Evolutionary conservation across 2,329 filamentous ascomycete species (phyloP), one percentile per base, ranked within the genome.

Genomic region (Epichloe brachyelytri): DNA sequence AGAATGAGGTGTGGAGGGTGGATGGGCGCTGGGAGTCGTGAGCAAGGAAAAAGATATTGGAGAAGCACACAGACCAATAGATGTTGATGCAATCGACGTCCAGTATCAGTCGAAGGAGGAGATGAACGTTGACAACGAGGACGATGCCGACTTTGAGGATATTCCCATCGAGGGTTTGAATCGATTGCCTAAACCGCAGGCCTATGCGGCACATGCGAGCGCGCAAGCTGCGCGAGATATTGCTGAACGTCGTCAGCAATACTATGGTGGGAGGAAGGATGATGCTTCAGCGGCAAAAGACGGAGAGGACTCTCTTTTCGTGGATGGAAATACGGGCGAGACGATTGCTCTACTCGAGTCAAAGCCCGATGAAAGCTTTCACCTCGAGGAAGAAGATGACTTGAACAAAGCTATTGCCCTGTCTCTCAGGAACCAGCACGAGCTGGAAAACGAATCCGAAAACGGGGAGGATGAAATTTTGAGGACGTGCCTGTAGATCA

Each of bases 11-110:
- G 89, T 88, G 1, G 91, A 97, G 64, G 93, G 93, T 44, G 93
- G 93, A 5, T 98, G 90, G 89, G 91, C 91, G 0, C 71, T 98
- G 5, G 93, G 93, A 49, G 93, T 98, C 26, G 90, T 98, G 20
- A 89, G 85, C 55, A 88, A 83, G 54, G 85, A 88, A 53, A 94
- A 86, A 56, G 80, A 93, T 48, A 77, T 83, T 43, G 89, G 88
- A 3, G 78, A 87, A 55, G 80, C 81, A 30, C 84, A 90, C 55
- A 95, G 89, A 63, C 91, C 93, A 0, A 97, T 98, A 54, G 89
- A 97, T 63, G 80, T 98, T 17, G 93, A 98, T 63, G 79, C 72
- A 50, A 75, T 78, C 59, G 72, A 74, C 51, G 71, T 81, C 34
- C 72, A 75, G 38, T 77, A 79, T 26, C 75, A 79, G 48, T 72